Base-by-base conservation (phyloP, 1,284 basidiomycete species). In the Athelia psychrophila region DNA sequence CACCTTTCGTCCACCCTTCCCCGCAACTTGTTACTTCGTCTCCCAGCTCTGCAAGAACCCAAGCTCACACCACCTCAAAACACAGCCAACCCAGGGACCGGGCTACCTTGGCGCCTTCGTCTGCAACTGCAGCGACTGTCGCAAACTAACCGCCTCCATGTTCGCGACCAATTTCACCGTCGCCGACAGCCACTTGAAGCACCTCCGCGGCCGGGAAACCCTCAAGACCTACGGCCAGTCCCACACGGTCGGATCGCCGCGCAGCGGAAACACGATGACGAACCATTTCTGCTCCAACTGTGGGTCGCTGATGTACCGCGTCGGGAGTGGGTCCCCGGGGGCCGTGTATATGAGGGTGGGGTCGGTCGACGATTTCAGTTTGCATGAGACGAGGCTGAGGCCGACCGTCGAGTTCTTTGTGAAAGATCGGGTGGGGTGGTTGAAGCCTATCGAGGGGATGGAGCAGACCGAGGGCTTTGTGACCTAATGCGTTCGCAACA, bases 51-150 rank as follows among this genome's bases (percentile, higher is more conserved):
- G 5, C 27, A 30, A 13, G 6, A 5, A 5, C 27, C 27, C 27
- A 13, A 30, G 27, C 13, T 30, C 27, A 30, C 27, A 30, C 27
- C 27, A 6, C 27, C 13, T 5, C 27, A 30, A 6, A 5, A 6
- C 16, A n/a, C 48, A 60, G 59, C 58, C 59, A 49, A 56, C 54
- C 20, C n/a, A 55, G 23, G 51, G 35, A n/a, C 58, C 58, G 3
- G 59, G 59, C 24, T 40, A 58, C 5, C 32, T 55, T 18, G 36
- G 46, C 25, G 48, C 47, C 3, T 58, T 59, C 51, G 15, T 56
- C 38, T 61, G 59, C 54, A 47, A 61, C 52, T 60, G 58, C 53
- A n/a, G 49, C 0, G 59, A 60, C 54, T 60, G 59, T 44, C 58
- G 33, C 47, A 61, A 61, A 50, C 49, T 61, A 50, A 59, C 56